Evolutionary conservation across 192 early-diverging fungal genomes (phyloP).

Genomic region (Umbelopsis sp.): DNA sequence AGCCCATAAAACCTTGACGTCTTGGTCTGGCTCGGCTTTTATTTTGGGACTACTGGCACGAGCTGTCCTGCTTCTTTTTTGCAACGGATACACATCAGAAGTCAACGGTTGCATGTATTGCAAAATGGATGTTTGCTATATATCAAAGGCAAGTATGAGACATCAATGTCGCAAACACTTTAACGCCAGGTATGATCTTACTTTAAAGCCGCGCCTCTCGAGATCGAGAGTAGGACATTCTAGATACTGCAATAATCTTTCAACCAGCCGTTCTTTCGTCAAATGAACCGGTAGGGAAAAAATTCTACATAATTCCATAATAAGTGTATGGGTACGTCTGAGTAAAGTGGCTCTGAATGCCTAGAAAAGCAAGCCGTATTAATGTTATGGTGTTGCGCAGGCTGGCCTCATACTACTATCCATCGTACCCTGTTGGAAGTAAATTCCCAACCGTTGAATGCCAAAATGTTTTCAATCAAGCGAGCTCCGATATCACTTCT

Average conservation of each 20-base stretch:
- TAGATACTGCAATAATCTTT: neutral
- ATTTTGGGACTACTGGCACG: no score
- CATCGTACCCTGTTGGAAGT: neutral
- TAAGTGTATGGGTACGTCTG: neutral
- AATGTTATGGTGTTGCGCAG: no score
- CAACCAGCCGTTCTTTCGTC: neutral
- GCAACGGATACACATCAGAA: neutral
- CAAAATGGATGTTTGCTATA: no score
- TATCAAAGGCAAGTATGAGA: no score
- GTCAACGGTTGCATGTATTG: no score
- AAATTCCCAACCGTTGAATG: neutral
- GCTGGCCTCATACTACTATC: neutral
- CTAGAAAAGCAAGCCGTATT: neutral
- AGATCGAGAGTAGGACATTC: neutral
- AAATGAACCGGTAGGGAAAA: neutral
- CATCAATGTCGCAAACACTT: no score
- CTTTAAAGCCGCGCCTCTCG: no score
- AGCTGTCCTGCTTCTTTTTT: no score
- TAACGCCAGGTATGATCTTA: no score
- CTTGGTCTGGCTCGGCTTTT: no score
- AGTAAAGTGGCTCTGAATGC: neutral
- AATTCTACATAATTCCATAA: neutral
- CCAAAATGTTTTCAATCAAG: neutral
- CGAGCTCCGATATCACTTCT: neutral
- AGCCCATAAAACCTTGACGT: neutral